Percentiles rank a stretch among this genome's conserved stretches.
These are phyloP conservation scores for Fusarium sp. DNA, from an alignment of 2,329 filamentous ascomycete species.

Conservation along the genomic window DNA sequence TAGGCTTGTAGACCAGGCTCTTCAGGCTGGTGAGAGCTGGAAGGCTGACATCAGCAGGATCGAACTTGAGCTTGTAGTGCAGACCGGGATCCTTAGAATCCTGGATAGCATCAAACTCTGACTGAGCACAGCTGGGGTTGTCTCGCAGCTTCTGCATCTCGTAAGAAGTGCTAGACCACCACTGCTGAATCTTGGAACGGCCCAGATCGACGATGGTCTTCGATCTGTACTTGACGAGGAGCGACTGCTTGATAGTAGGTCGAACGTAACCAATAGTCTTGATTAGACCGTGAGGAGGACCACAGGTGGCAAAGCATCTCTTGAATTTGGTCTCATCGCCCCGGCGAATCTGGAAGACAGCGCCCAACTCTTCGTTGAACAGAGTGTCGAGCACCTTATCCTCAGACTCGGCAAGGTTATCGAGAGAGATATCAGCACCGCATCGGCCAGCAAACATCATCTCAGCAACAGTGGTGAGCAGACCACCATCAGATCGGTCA, in stretches of 20 bases:
- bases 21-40: constrained; percentile 67
- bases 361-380: constrained; percentile 97
- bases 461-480: constrained; percentile 91
- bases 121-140: constrained; percentile 88
- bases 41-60: constrained; percentile 82
- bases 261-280: constrained; percentile 87
- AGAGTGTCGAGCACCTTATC: constrained; percentile 80
- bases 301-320: constrained; percentile 91
- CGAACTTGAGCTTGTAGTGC: constrained; percentile 85
- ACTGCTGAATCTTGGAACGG: constrained; percentile 83
- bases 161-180: constrained; percentile 90
- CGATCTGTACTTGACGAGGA: constrained; percentile 81
- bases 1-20: constrained; percentile 71
- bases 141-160: constrained; percentile 93
- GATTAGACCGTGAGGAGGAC: constrained; percentile 85
- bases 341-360: constrained; percentile 94
- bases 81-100: constrained; percentile 87
- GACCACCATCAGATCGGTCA: constrained; percentile 92
- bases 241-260: constrained; percentile 77
- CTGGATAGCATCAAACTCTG: constrained; percentile 82
- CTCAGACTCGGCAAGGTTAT: constrained; percentile 76
- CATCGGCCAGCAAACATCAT: constrained; percentile 99
- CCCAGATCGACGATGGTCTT: constrained; percentile 78
- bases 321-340: constrained; percentile 88
- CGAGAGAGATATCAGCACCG: constrained; percentile 87